These are phyloP conservation scores for Pseudozyma tsukubaensis DNA, from an alignment of 1,284 basidiomycete species.

Conservation along the genomic window DNA sequence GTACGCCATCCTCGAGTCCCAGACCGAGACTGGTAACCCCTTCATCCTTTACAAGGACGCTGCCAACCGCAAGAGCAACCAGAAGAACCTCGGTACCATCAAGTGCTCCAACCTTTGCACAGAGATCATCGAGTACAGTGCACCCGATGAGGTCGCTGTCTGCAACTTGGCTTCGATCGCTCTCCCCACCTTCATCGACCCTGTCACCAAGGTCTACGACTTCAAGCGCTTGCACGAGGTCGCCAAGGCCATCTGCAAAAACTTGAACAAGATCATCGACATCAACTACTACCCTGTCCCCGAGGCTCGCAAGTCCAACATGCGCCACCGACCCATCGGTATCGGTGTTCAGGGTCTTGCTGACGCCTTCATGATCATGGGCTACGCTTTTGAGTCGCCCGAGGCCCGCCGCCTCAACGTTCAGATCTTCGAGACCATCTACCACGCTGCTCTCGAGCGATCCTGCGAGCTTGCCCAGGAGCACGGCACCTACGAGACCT, in stretches of 20 bases:
- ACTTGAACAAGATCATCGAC: slow-evolving; percentile 95
- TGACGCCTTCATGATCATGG: slow-evolving; percentile 97
- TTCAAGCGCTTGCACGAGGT: slow-evolving; percentile 96
- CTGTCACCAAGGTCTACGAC: slow-evolving; percentile 73
- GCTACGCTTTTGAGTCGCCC: slow-evolving; percentile 92
- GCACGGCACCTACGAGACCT: slow-evolving; percentile 90
- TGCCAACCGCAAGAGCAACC: slow-evolving; percentile 76
- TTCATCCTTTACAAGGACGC: slow-evolving; percentile 95
- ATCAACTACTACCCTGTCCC: slow-evolving; percentile 91
- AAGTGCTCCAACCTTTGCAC: slow-evolving; percentile 99
- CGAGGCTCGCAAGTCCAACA: slow-evolving; percentile 91
- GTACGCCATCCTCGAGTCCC: slow-evolving; percentile 96
- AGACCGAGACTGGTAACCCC: slow-evolving; percentile 97
- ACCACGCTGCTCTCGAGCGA: slow-evolving; percentile 92
- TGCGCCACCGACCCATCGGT: slow-evolving; percentile 97
- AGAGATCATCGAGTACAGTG: slow-evolving; percentile 98
- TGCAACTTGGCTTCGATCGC: slow-evolving; percentile 99
- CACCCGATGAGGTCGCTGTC: slow-evolving; percentile 97
- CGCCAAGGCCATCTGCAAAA: slow-evolving; percentile 76
- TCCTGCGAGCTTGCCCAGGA: slow-evolving; percentile 87
- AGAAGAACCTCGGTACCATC: slow-evolving; percentile 98
- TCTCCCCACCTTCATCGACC: slow-evolving; percentile 75
- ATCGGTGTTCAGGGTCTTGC: slow-evolving; percentile 98
- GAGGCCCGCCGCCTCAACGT: slow-evolving; percentile 89
- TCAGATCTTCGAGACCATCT: slow-evolving; percentile 99